Evolutionary conservation across 2,329 filamentous ascomycete species (phyloP), one percentile per base, ranked within the genome.

Genomic region (Teratosphaeria pseudoeucalypti): DNA sequence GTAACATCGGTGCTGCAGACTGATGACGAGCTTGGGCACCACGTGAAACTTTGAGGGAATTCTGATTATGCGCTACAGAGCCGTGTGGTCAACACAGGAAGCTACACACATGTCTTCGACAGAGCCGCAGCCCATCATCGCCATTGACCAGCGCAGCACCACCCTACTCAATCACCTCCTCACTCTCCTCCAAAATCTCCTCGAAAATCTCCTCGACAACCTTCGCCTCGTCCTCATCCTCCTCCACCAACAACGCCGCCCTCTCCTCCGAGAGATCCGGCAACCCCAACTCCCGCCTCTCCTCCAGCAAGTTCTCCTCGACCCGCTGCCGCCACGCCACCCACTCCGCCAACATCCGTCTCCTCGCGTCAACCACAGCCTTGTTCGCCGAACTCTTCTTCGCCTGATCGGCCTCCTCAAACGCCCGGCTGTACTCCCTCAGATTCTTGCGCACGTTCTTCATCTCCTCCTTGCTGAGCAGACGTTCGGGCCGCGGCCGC

Each of bases 371-470:
- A 63, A 99, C 88, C 56, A 99, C 91, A 39, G 92, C 92, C 70
- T 92, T 85, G 78, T 97, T 94, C 68, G 92, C 94, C 59, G 90
- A 92, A 63, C 92, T 92, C 72, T 92, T 92, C 72, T 92, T 91
- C 73, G 95, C 91, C 64, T 88, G 85, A 76, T 99, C 95, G 74
- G 96, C 88, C 77, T 96, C 90, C 68, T 99, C 94, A 75, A 99
- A 99, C 65, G 89, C 81, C 73, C 90, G 89, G 75, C 87, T 90
- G 84, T 96, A 99, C 77, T 97, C 94, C 67, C 92, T 89, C 58
- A 99, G 86, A 78, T 96, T 99, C 85, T 96, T 96, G 79, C 95
- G 92, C 71, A 97, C 90, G 71, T 88, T 84, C 82, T 96, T 95
- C 80, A 97, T 94, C 81, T 99, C 92, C 64, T 97, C 92, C 79